Conservation (phyloP, 2,329 filamentous ascomycete genomes). For the Colletotrichum sidae region DNA sequence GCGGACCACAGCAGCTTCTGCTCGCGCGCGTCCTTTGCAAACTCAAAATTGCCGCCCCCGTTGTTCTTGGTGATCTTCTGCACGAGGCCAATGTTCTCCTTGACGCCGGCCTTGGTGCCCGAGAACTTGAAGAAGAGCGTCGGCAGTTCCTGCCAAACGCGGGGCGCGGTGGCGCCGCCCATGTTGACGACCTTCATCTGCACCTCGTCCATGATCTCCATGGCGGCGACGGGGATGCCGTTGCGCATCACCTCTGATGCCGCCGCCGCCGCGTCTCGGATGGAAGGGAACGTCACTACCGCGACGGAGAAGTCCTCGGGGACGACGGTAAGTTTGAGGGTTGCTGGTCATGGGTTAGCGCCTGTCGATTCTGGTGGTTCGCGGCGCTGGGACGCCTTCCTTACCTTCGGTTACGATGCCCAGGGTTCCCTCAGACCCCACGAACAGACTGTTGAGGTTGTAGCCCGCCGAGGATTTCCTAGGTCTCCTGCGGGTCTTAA, state of each 20-base stretch:
- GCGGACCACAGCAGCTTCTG: conserved; percentile 84
- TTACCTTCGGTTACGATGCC: conserved; percentile 81
- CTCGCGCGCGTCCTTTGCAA: conserved; percentile 77
- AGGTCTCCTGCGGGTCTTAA: conserved; percentile 83
- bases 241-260: conserved; percentile 81
- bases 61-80: conserved; percentile 74
- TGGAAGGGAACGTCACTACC: conserved; percentile 82
- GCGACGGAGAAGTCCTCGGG: conserved; percentile 83
- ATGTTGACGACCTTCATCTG: conserved; percentile 88
- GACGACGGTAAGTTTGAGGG: conserved; percentile 81
- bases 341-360: conserved; percentile 58
- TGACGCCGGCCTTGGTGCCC: conserved; percentile 81
- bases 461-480: conserved; percentile 86
- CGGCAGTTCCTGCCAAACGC: conserved; percentile 79
- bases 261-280: conserved; percentile 79
- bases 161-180: conserved; percentile 74
- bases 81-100: conserved; percentile 79
- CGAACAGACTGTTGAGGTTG: conserved; percentile 83
- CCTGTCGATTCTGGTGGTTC: background rate
- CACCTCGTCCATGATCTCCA: conserved; percentile 91
- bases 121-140: conserved; percentile 90
- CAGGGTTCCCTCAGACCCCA: conserved; percentile 84
- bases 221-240: conserved; percentile 78
- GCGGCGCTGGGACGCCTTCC: conserved; percentile 1
- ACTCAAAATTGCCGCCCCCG: conserved; percentile 77